Percentiles rank a stretch among this genome's conserved stretches.
Conservation (phyloP, 2,329 filamentous ascomycete species). For the Exophiala spinifera region DNA sequence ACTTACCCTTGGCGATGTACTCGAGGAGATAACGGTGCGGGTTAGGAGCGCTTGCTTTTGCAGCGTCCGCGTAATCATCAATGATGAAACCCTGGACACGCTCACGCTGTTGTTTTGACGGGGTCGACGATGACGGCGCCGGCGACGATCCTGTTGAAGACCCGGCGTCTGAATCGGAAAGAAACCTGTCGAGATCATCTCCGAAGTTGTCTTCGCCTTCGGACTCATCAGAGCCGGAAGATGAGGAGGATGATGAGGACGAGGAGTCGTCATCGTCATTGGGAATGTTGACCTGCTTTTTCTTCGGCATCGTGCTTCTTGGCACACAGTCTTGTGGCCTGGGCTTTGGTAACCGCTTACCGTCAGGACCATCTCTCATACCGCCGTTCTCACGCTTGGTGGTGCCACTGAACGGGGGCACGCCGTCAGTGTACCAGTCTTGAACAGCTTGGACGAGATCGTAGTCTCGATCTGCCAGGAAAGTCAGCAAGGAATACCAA, state of each 20-base stretch:
- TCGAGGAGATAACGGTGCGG: constrained; percentile 14
- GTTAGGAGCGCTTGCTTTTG: not conserved
- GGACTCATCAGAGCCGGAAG: not conserved
- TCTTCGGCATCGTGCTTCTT: not conserved
- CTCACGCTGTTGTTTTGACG: not conserved
- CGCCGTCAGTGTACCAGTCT: constrained; percentile 10
- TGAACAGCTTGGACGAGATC: constrained; percentile 13
- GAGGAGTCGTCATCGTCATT: not conserved
- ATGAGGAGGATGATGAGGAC: not conserved
- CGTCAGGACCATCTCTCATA: not conserved
- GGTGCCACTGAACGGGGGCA: not conserved
- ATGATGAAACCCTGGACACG: constrained; percentile 2
- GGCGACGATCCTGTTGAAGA: not conserved
- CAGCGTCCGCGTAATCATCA: not conserved
- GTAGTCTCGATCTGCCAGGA: constrained; percentile 6
- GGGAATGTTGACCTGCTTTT: not conserved
- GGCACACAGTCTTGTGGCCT: not conserved
- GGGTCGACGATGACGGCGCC: not conserved
- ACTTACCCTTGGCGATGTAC: constrained; percentile 13
- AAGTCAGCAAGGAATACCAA: constrained; percentile 9
- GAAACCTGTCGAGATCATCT: not conserved
- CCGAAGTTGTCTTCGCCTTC: not conserved
- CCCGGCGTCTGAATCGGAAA: not conserved
- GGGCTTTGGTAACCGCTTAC: not conserved
- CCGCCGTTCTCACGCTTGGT: not conserved